phyloP scores from a whole-genome alignment of 1,284 basidiomycete species.

The Pseudomicrostroma phylloplanum region DNA sequence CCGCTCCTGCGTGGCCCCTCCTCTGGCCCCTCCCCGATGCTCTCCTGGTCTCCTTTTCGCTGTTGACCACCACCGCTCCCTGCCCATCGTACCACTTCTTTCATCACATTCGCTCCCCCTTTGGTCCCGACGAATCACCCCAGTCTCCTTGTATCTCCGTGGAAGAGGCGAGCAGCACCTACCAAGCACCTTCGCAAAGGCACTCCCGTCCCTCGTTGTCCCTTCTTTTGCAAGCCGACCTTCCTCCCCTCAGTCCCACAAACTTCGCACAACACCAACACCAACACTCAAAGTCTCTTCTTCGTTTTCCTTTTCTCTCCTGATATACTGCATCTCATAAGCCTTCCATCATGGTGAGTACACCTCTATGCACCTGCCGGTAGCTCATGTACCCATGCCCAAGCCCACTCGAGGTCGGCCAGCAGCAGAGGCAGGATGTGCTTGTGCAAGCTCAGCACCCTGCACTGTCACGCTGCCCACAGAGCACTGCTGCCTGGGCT shows the following conservation, averaged over 20 bases:
- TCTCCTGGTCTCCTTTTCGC: too few relatives aligned
- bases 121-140: not conserved
- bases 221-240: not conserved
- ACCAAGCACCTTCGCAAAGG: too few relatives aligned
- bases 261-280: not conserved
- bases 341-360: not conserved
- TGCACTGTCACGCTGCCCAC: too few relatives aligned
- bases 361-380: not conserved
- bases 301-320: not conserved
- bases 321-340: not conserved
- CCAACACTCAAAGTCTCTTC: not conserved
- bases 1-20: too few relatives aligned
- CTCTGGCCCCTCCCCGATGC: too few relatives aligned
- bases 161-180: too few relatives aligned
- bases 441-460: too few relatives aligned
- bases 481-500: too few relatives aligned
- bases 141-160: not conserved
- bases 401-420: too few relatives aligned
- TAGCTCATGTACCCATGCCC: too few relatives aligned
- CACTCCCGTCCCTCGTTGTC: too few relatives aligned
- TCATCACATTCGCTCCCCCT: not conserved
- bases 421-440: too few relatives aligned
- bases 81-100: not conserved
- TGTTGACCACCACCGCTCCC: not conserved
- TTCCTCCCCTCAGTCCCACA: not conserved